phyloP scores from a whole-genome alignment of 2,329 filamentous ascomycete genomes.

The Thielaviopsis musarum region DNA sequence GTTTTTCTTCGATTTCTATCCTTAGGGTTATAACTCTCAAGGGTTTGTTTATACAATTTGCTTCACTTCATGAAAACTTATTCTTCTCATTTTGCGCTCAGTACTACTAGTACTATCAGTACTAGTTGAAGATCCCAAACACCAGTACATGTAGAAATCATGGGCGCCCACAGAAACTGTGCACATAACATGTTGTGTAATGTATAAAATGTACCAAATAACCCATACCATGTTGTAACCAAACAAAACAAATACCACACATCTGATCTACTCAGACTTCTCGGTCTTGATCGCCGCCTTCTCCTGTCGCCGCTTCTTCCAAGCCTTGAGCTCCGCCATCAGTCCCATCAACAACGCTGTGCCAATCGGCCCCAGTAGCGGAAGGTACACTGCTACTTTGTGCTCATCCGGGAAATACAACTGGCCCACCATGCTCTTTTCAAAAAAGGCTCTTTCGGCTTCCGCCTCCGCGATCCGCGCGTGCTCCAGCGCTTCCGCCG shows the following conservation, averaged over 20 bases:
- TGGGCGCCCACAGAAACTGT: neutral
- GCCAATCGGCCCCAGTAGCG: slow-evolving; percentile 74
- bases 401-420: slow-evolving; percentile 98
- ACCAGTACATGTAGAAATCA: neutral
- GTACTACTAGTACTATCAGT: too few species aligned
- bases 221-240: neutral
- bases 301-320: slow-evolving; percentile 31
- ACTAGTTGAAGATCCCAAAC: neutral
- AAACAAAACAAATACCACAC: neutral
- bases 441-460: slow-evolving; percentile 89
- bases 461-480: slow-evolving; percentile 75
- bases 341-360: slow-evolving; percentile 76
- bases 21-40: neutral
- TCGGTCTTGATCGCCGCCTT: slow-evolving; percentile 22
- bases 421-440: slow-evolving; percentile 97
- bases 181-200: neutral
- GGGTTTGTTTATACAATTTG: neutral
- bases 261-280: slow-evolving; percentile 18
- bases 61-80: neutral
- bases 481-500: slow-evolving; percentile 52
- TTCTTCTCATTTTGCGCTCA: neutral
- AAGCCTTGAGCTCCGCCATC: slow-evolving; percentile 61
- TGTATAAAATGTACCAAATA: neutral
- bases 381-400: slow-evolving; percentile 91
- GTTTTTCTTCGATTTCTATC: neutral